These are phyloP conservation scores for Suhomyces pyralidae DNA, from an alignment of 805 yeast species.

Conservation along the genomic window DNA sequence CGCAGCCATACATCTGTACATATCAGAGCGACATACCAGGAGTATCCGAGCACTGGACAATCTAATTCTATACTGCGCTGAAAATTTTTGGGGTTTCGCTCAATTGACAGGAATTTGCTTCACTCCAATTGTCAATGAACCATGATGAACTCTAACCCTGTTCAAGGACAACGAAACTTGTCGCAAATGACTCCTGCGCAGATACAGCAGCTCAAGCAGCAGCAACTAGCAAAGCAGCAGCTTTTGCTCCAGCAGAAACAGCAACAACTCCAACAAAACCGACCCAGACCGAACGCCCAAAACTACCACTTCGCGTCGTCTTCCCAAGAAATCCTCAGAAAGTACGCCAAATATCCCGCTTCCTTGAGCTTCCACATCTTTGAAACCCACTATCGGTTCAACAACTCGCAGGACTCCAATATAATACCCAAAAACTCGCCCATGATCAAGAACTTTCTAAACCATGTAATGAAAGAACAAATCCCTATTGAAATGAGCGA, in stretches of 20 bases:
- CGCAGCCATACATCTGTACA: background rate
- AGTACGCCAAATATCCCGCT: constrained; percentile 74
- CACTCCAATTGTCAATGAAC: background rate
- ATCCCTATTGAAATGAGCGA: constrained; percentile 90
- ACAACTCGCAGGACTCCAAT: constrained; percentile 80
- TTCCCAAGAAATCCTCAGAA: constrained; percentile 66
- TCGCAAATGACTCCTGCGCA: constrained; percentile 9
- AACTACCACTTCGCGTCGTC: constrained; percentile 65
- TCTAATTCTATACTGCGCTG: background rate
- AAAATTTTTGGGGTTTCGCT: background rate
- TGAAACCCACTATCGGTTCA: constrained; percentile 87
- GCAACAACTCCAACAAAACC: constrained; percentile 19
- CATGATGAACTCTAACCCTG: constrained; percentile 4
- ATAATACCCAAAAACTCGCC: constrained; percentile 74
- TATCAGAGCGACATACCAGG: background rate
- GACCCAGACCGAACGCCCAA: constrained; percentile 22
- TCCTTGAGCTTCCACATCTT: constrained; percentile 87
- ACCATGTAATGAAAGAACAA: constrained; percentile 73
- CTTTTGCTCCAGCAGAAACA: constrained; percentile 20
- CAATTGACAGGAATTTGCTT: background rate
- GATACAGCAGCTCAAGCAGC: constrained; percentile 11
- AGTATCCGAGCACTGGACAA: background rate
- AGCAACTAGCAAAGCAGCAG: constrained; percentile 15
- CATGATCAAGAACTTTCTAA: constrained; percentile 73
- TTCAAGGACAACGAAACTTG: constrained; percentile 2